Evolutionary conservation across 2,329 filamentous ascomycete genomes (phyloP), one percentile per base, ranked within the genome.

Genomic region (Penicillium paneum): DNA sequence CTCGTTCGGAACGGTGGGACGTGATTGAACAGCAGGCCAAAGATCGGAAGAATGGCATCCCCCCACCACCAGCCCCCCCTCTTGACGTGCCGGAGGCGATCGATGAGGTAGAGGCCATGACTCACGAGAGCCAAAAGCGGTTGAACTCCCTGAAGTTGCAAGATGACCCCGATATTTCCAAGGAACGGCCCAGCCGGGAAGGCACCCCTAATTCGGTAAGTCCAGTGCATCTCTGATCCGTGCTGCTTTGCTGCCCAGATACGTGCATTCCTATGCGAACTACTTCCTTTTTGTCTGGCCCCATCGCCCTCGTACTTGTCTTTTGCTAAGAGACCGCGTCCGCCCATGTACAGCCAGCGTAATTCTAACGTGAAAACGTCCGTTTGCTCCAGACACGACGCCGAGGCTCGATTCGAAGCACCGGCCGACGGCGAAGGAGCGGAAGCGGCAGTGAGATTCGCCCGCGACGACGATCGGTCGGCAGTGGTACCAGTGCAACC

Each of bases 131-230:
- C 71, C 88, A 91, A 74, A 90, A 92, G 76, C 84, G 91, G 64
- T 81, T 97, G 63, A 91, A 97, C 74, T 92, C 91, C 49, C 80
- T 97, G 65, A 91, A 94, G 72, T 80, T 97, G 68, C 89, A 96
- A 71, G 93, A 97, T 73, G 89, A 86, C 54, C 71, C 77, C 34
- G 63, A 69, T 47, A 58, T 69, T 31, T 58, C 64, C 43, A 75
- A 82, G 64, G 87, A 90, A 63, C 81, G 83, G 64, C 78, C 69
- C 61, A 64, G 67, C 58, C 65, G 66, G 62, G 65, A 67, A 48
- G 67, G 66, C 57, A 67, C 67, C 61, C 71, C 74, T 58, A 75
- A 70, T 55, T 76, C 76, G 72, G 76, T 78, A 70, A 77, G 76
- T 76, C 55, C 62, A 49, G 64, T 64, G 64, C 60, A 62, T 54